Evolutionary conservation across 108 stramenopile genomes (phyloP), one percentile per base, ranked within the genome.

Genomic region (Cyclostephanos tholiformis): DNA sequence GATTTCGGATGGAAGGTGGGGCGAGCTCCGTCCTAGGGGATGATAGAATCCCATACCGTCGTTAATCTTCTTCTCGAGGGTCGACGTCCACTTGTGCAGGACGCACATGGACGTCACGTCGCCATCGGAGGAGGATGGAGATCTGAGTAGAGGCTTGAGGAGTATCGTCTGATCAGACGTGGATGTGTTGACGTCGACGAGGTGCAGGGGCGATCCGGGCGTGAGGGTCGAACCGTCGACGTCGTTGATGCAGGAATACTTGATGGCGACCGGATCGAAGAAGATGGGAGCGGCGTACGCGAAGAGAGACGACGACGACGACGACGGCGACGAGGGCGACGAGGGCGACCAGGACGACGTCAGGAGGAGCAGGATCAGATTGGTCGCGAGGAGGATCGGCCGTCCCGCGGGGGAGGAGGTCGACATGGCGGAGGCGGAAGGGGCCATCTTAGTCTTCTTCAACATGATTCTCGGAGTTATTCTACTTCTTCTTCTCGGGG

Each of bases 61-160:
- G 26, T n/a, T n/a, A n/a, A n/a, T 0, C 43, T 79, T 71, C 14
- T 60, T 22, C 6, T 53, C 49, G 3, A 58, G 49, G 2, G 32
- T 22, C 7, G 1, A 0, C 22, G 65, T 69, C 77, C 77, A 79
- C 12, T 52, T 44, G 65, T 63, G 65, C 19, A 79, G 52, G 13
- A 72, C 53, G 77, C 77, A 79, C 77, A 79, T 79, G 14, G 38
- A 50, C n/a, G 32, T 52, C 10, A 25, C 16, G 44, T 49, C 60
- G 41, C 48, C 38, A 16, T n/a, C 65, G n/a, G 2, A 12, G 25
- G 39, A 50, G 49, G 44, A 49, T 22, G 17, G 4, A 4, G 32
- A 32, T 16, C 44, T 39, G 29, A 72, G 30, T n/a, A n/a, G n/a
- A n/a, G 77, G 71, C 1, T 43, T 25, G 6, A 79, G 60, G 25